A percentile compares a stretch with the other conserved stretches of the same genome.
These are phyloP conservation scores for Neurospora terricola DNA, from an alignment of 495 filamentous ascomycete species.

Conservation along the genomic window DNA sequence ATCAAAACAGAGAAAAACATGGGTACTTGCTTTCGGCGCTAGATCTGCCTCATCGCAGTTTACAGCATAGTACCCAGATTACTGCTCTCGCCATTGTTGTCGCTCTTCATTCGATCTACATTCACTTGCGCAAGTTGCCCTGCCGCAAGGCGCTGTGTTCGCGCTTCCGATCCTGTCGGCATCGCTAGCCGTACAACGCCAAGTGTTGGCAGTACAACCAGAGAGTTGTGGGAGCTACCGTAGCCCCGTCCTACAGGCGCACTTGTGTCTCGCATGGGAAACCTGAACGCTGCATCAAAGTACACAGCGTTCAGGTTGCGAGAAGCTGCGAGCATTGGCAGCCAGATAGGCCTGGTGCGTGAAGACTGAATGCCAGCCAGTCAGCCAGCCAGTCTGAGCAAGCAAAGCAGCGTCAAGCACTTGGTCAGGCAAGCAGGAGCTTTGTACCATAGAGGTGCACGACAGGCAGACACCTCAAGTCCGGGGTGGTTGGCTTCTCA, in stretches of 20 bases:
- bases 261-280: conserved; percentile 20
- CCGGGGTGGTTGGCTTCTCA: background rate
- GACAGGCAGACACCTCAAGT: background rate
- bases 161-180: conserved; percentile 31
- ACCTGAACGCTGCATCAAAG: conserved; percentile 9
- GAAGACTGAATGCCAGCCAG: background rate
- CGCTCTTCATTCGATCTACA: conserved; percentile 5
- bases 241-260: conserved; percentile 30
- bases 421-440: background rate
- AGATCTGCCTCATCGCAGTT: conserved; percentile 25
- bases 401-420: background rate
- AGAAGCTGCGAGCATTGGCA: conserved; percentile 6
- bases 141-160: conserved; percentile 18
- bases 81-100: conserved; percentile 16
- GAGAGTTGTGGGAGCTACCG: background rate
- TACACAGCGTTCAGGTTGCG: conserved; percentile 21
- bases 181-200: conserved; percentile 29
- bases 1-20: conserved; percentile 8
- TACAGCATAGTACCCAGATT: conserved; percentile 4
- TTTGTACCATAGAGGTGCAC: background rate
- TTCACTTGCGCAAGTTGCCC: background rate
- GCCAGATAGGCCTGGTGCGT: background rate
- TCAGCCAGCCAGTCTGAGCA: background rate
- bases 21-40: conserved; percentile 20
- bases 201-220: conserved; percentile 35